These are phyloP conservation scores for Sugiyamaella americana DNA, from an alignment of 805 yeast genomes.

Conservation along the genomic window DNA sequence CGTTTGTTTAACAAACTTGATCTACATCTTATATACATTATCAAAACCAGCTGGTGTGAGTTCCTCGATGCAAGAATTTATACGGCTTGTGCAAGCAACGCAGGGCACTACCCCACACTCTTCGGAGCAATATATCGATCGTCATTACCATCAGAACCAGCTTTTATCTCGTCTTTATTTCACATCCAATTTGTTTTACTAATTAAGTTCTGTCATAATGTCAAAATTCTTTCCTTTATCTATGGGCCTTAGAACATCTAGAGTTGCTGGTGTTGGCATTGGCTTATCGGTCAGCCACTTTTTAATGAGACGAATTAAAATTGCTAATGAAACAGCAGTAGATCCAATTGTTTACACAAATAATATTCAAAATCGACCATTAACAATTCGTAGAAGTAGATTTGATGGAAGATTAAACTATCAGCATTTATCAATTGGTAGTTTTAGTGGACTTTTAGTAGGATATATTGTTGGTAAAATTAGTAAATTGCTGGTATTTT, in stretches of 20 bases:
- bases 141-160: too few species aligned
- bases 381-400: constrained; percentile 6
- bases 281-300: neutral
- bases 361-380: neutral
- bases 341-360: neutral
- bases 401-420: constrained; percentile 41
- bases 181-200: too few species aligned
- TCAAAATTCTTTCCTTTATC: neutral
- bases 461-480: constrained; percentile 61
- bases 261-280: neutral
- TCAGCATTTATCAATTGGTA: constrained; percentile 57
- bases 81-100: too few species aligned
- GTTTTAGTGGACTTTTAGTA: constrained; percentile 51
- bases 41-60: too few species aligned
- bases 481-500: constrained; percentile 45
- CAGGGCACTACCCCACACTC: too few species aligned
- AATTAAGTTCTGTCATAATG: too few species aligned
- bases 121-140: too few species aligned
- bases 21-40: too few species aligned
- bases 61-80: too few species aligned
- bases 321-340: constrained; percentile 1
- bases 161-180: too few species aligned
- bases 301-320: neutral
- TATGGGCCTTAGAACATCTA: neutral
- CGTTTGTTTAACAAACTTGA: too few species aligned